phyloP scores from a whole-genome alignment of 495 filamentous ascomycete genomes.

The Neurospora sp. region DNA sequence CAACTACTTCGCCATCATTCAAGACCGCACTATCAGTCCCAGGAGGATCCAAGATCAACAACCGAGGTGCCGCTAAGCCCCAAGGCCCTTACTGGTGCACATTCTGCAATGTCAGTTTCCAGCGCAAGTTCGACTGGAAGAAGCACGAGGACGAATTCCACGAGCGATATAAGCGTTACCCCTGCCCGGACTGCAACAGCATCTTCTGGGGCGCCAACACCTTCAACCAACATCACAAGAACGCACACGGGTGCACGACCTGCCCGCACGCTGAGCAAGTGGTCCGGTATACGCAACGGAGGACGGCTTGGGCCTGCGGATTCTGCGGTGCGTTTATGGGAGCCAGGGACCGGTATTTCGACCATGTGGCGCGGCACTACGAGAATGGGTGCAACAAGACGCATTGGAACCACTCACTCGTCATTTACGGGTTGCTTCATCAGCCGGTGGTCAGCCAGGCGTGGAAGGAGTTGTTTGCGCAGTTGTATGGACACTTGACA shows the following conservation, averaged over 20 bases:
- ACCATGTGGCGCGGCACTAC: constrained; percentile 41
- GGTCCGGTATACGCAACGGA: constrained; percentile 27
- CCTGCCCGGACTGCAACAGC: constrained; percentile 39
- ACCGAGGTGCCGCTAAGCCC: constrained; percentile 19
- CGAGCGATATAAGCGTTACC: constrained; percentile 41
- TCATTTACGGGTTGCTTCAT: constrained; percentile 41
- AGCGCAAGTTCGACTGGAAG: constrained; percentile 46
- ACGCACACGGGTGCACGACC: constrained; percentile 38
- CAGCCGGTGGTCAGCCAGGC: constrained; percentile 37
- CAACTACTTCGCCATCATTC: constrained; percentile 1
- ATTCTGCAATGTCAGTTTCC: constrained; percentile 40
- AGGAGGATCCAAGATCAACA: constrained; percentile 13
- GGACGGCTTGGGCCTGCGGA: constrained; percentile 33
- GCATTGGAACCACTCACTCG: constrained; percentile 40
- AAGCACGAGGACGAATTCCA: constrained; percentile 44
- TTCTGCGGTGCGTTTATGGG: constrained; percentile 40
- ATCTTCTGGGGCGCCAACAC: constrained; percentile 41
- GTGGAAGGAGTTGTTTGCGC: constrained; percentile 33
- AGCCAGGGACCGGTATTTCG: constrained; percentile 39
- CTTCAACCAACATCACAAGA: constrained; percentile 43
- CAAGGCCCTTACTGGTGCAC: constrained; percentile 40
- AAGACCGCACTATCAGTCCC: background rate
- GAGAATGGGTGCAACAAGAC: constrained; percentile 36
- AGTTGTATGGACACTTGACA: constrained; percentile 29
- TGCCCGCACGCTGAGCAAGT: constrained; percentile 39